Evolutionary conservation across 306 rosid species (phyloP), one percentile per base, ranked within the genome.

Genomic region (Castanea crenata): DNA sequence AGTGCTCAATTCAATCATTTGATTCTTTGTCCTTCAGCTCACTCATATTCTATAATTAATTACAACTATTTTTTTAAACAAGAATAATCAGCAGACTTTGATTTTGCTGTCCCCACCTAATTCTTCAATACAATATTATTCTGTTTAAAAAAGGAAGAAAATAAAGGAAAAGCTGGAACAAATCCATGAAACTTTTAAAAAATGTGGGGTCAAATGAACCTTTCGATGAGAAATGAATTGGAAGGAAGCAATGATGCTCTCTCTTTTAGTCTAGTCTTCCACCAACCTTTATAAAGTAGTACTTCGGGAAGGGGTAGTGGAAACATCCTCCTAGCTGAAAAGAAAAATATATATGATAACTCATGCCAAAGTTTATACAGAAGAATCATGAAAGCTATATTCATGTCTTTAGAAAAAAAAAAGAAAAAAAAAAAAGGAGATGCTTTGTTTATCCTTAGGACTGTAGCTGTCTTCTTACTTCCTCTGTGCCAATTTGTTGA

Each of bases 191-290:
- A 71, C 69, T 75, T 75, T 74, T 77, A 20, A 38, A 71, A 78
- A 82, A 77, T 38, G 87, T 80, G 83, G 87, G 85, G 85, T 79
- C 58, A 58, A 80, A 55, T 35, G 49, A 71, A 74, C 71, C 75
- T 70, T 78, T 64, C 38, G n/a, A 56, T 72, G 18, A 82, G 55
- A 51, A 70, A 27, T 78, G 34, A 52, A 56, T 41, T 52, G 51
- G 38, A 59, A 63, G 71, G 73, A 81, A 54, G 62, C 72, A 71
- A 71, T 79, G 34, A 74, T 74, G 78, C 61, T 73, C 8, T 72
- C 63, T 49, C 54, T 12, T 13, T 49, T 49, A 49, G 54, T 49
- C 14, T 19, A 55, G 69, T 61, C 63, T 75, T n/a, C 59, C 32
- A 11, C 51, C 38, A n/a, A 74, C 27, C 31, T 81, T 81, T 75